phyloP scores from a whole-genome alignment of 805 yeast genomes.

The Kluyveromyces starmeri region DNA sequence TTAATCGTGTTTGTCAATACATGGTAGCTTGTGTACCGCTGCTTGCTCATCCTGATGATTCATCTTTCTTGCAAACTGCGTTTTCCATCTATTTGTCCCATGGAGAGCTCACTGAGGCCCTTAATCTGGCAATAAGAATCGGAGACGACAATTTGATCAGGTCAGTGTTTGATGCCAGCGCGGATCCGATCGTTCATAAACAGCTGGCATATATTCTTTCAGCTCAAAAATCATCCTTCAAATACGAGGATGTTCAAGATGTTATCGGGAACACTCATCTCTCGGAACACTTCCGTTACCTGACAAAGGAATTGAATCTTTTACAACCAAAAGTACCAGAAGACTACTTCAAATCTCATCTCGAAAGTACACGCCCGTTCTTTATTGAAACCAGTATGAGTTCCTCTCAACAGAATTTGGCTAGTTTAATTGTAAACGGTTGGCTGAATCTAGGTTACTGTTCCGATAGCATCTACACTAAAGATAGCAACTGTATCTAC shows the following conservation, averaged over 20 bases:
- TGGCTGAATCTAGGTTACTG: constrained; percentile 89
- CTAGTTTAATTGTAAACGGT: constrained; percentile 88
- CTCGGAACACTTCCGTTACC: constrained; percentile 69
- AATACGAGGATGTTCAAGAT: constrained; percentile 68
- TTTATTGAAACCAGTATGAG: constrained; percentile 49
- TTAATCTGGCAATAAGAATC: constrained; percentile 79
- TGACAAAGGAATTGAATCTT: constrained; percentile 80
- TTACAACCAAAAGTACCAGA: constrained; percentile 89
- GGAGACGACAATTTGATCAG: constrained; percentile 73
- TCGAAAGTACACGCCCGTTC: constrained; percentile 59
- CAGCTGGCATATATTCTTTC: constrained; percentile 88
- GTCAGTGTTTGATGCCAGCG: constrained; percentile 73
- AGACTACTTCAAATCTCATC: constrained; percentile 85
- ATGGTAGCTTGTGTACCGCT: constrained; percentile 96
- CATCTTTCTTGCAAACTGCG: constrained; percentile 79
- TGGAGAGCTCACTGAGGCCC: constrained; percentile 78
- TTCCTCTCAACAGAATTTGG: constrained; percentile 91
- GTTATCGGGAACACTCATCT: constrained; percentile 72
- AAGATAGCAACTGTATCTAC: constrained; percentile 82
- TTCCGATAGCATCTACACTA: constrained; percentile 68
- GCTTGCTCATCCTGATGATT: constrained; percentile 90
- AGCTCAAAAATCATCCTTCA: constrained; percentile 76
- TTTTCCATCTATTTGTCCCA: constrained; percentile 73
- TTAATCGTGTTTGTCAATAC: constrained; percentile 82
- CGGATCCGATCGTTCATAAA: constrained; percentile 66